phyloP scores from a whole-genome alignment of 129 eudicot species.

The Chrysanthemum seticuspe region DNA sequence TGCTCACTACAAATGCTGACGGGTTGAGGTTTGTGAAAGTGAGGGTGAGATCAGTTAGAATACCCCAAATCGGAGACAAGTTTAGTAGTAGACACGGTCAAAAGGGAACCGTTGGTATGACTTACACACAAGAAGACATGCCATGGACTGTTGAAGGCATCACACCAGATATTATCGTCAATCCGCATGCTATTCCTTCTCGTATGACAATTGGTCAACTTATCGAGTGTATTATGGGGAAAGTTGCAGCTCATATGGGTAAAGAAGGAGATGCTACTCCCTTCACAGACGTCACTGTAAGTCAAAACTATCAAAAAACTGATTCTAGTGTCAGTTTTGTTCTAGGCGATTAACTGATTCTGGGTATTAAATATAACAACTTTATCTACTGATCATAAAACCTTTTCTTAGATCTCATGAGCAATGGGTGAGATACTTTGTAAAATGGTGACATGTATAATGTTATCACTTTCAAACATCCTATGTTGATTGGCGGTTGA shows the following conservation, averaged over 20 bases:
- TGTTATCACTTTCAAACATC: neutral
- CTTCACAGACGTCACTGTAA: constrained; percentile 86
- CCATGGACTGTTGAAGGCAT: constrained; percentile 95
- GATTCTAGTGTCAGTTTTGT: neutral
- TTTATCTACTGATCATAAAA: too few relatives aligned
- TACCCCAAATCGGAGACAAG: constrained; percentile 94
- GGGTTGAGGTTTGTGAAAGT: constrained; percentile 92
- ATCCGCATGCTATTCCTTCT: constrained; percentile 96
- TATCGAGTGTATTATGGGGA: constrained; percentile 95
- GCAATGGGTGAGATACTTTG: too few relatives aligned
- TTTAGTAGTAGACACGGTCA: constrained; percentile 97
- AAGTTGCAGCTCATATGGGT: constrained; percentile 97
- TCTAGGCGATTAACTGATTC: neutral
- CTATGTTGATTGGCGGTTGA: neutral
- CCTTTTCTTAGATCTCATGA: too few relatives aligned
- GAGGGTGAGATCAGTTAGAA: constrained; percentile 84
- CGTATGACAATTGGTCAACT: constrained; percentile 99
- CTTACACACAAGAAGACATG: constrained; percentile 98
- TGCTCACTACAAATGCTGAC: constrained; percentile 90
- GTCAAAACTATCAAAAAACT: constrained; percentile 12
- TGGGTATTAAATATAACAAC: neutral
- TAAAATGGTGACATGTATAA: too few relatives aligned
- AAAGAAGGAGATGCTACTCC: constrained; percentile 99
- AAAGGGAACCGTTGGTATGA: constrained; percentile 96
- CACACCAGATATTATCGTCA: constrained; percentile 84